Base-by-base conservation (phyloP, 148 eudicot genomes). In the Fagopyrum homotropicum region DNA sequence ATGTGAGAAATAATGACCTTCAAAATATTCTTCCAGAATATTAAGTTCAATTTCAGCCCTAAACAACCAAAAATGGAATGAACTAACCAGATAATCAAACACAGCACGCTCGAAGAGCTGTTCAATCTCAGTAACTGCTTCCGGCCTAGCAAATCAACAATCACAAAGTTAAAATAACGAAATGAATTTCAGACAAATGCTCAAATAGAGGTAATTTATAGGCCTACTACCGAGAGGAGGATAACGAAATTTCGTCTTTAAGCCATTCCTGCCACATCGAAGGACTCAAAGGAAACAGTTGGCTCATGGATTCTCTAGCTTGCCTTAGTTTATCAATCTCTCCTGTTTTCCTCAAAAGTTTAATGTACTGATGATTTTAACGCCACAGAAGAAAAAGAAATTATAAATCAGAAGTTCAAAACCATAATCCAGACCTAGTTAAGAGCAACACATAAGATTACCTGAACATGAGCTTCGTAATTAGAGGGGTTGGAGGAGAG, bases 181-280 rank as follows among this genome's bases (percentile, higher is more conserved):
- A n/a, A 72, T 29, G 5, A 49, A 49, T 52, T 66, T 9, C 66
- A 45, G 4, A 66, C 54, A 43, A 59, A 26, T 72, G 44, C n/a
- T 4, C 6, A 7, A 63, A 49, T 8, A 40, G 2, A 40, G 47
- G 9, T 35, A 14, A 14, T 12, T 30, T 30, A 35, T 63, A 35
- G 61, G 12, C 30, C 26, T 15, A 29, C 16, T 85, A 91, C 97
- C 90, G 80, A 40, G 97, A 84, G 55, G 83, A 69, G 49, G 82
- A 63, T 3, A 90, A 44, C 60, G 91, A 82, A 77, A 80, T 80
- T 81, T 95, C 97, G 75, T 95, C 97, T 43, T 89, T 90, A 78
- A 89, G 88, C 98, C 98, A 92, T 74, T 92, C 93, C 77, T 79
- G 93, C 98, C 98, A 95, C 97, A 95, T 86, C 44, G 84, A 69